A percentile compares a stretch with the other conserved stretches of the same genome.
Conservation (phyloP, 805 yeast species). For the Candida arabinofermentans region DNA sequence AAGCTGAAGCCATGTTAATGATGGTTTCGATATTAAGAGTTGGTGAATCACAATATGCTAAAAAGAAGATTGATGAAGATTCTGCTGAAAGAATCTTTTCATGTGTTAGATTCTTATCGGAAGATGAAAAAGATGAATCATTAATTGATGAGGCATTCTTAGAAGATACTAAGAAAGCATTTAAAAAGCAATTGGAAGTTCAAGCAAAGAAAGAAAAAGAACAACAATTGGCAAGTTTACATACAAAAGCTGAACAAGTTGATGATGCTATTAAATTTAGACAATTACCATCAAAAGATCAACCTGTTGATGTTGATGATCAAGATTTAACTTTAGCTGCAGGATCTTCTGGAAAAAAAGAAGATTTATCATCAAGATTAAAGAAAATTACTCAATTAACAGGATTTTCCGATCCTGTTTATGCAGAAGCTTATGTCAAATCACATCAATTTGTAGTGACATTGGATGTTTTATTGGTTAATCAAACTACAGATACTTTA, state of each 20-base stretch:
- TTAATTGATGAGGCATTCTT: slow-evolving; percentile 65
- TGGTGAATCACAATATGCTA: slow-evolving; percentile 68
- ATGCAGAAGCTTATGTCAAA: slow-evolving; percentile 94
- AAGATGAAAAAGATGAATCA: slow-evolving; percentile 49
- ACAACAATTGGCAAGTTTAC: slow-evolving; percentile 51
- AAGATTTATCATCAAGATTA: slow-evolving; percentile 69
- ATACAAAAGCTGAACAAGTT: slow-evolving; percentile 64
- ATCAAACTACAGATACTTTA: slow-evolving; percentile 88
- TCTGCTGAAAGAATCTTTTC: slow-evolving; percentile 90
- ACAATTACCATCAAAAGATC: slow-evolving; percentile 55
- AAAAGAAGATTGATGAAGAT: slow-evolving; percentile 88
- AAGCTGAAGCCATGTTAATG: slow-evolving; percentile 91
- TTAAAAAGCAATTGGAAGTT: slow-evolving; percentile 59
- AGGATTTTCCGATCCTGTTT: slow-evolving; percentile 97
- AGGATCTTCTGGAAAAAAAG: slow-evolving; percentile 39
- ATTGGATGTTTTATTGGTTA: slow-evolving; percentile 87
- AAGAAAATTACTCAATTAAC: slow-evolving; percentile 89
- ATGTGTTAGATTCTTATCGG: slow-evolving; percentile 77
- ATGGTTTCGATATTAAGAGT: slow-evolving; percentile 89
- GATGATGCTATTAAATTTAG: slow-evolving; percentile 79
- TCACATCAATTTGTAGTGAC: slow-evolving; percentile 97
- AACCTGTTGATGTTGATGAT: slow-evolving; percentile 41
- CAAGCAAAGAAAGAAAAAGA: slow-evolving; percentile 58
- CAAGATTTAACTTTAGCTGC: slow-evolving; percentile 60
- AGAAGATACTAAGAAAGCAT: slow-evolving; percentile 85